Evolutionary conservation across 106 monocot species (phyloP).

Genomic region (Phalaenopsis aphrodite): DNA sequence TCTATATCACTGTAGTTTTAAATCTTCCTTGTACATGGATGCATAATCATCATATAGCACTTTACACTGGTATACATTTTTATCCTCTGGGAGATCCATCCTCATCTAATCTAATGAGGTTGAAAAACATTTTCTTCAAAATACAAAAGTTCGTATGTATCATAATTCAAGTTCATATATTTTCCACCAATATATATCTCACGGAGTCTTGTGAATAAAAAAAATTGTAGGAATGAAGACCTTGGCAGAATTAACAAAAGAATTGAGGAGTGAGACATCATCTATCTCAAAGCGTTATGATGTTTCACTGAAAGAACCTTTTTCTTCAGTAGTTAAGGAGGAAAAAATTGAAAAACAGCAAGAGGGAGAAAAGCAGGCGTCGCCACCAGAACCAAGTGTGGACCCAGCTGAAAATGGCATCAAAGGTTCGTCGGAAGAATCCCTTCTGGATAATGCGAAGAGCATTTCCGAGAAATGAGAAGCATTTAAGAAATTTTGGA

Average conservation of each 20-base stretch:
- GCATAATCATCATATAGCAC: too few species aligned
- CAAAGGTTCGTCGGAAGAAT: not conserved
- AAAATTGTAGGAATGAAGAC: conserved; percentile 22
- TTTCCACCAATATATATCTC: not conserved
- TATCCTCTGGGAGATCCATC: too few species aligned
- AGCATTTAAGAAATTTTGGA: not conserved
- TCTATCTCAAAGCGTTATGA: not conserved
- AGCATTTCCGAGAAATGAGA: not conserved
- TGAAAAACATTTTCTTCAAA: too few species aligned
- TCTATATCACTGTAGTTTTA: not conserved
- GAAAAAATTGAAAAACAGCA: not conserved
- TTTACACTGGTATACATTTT: too few species aligned
- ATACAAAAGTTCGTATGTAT: too few species aligned
- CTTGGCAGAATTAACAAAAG: conserved; percentile 17
- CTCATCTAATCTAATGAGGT: too few species aligned
- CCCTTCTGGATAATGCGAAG: not conserved
- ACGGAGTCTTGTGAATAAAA: not conserved
- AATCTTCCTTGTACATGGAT: too few species aligned
- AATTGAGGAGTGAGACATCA: conserved; percentile 11
- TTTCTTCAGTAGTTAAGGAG: not conserved
- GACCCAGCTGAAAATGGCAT: conserved; percentile 1
- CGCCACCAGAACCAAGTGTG: not conserved
- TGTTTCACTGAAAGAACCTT: not conserved
- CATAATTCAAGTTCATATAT: too few species aligned
- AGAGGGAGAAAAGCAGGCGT: not conserved